Percentiles rank a stretch among this genome's conserved stretches.
These are phyloP conservation scores for Aphanocladium album DNA, from an alignment of 2,329 filamentous ascomycete species.

Conservation along the genomic window DNA sequence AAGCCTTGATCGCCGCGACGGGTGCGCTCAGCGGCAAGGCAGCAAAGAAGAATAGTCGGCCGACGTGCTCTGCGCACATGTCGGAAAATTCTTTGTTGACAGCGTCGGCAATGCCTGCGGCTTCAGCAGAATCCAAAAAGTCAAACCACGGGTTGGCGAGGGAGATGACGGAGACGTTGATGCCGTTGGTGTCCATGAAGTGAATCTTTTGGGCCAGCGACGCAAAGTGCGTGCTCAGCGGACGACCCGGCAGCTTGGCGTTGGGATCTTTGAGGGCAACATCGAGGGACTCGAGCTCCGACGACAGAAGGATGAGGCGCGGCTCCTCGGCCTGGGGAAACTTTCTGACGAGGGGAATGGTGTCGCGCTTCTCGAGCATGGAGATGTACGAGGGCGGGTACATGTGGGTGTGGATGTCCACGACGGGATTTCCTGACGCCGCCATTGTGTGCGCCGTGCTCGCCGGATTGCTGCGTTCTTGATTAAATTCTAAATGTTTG, in stretches of 20 bases:
- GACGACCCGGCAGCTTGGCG: slow-evolving; percentile 64
- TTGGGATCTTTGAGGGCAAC: slow-evolving; percentile 48
- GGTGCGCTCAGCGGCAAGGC: slow-evolving; percentile 72
- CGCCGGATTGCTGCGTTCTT: neutral
- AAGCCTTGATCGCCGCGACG: slow-evolving; percentile 53
- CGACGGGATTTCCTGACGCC: slow-evolving; percentile 37
- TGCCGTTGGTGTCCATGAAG: slow-evolving; percentile 83
- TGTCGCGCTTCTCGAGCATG: slow-evolving; percentile 53
- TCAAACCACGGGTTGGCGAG: slow-evolving; percentile 94
- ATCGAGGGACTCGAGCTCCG: slow-evolving; percentile 42
- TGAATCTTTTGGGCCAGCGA: slow-evolving; percentile 73
- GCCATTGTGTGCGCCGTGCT: slow-evolving; percentile 25
- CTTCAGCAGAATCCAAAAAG: slow-evolving; percentile 61
- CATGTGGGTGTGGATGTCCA: slow-evolving; percentile 67
- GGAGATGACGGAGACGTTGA: slow-evolving; percentile 78
- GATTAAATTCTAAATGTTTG: too few relatives aligned
- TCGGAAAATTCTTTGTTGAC: slow-evolving; percentile 75
- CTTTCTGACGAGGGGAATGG: slow-evolving; percentile 66
- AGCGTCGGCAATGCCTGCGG: slow-evolving; percentile 54
- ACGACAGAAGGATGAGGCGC: slow-evolving; percentile 60
- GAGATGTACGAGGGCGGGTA: slow-evolving; percentile 60
- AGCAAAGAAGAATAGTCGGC: slow-evolving; percentile 76
- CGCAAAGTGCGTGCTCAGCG: slow-evolving; percentile 78
- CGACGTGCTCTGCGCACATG: slow-evolving; percentile 62
- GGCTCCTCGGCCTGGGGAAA: slow-evolving; percentile 54